Percentiles rank a stretch among this genome's conserved stretches.
These are phyloP conservation scores for Candida insectalens DNA, from an alignment of 805 yeast genomes.

Conservation along the genomic window DNA sequence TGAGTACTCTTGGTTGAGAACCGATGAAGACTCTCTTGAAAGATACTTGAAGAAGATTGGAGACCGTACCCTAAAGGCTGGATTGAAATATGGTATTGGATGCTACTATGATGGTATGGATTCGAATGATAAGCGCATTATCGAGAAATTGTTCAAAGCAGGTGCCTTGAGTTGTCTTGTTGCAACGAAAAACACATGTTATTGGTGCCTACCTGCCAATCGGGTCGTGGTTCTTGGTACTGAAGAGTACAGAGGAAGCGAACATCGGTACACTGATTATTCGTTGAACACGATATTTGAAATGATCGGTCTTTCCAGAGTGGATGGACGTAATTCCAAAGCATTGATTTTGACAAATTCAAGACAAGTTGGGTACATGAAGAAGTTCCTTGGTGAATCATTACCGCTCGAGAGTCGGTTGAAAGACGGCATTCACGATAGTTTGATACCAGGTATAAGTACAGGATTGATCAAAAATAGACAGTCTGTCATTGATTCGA, in stretches of 20 bases:
- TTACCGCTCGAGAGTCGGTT: slow-evolving; percentile 79
- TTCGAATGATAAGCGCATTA: slow-evolving; percentile 39
- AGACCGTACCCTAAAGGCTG: slow-evolving; percentile 36
- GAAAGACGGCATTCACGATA: slow-evolving; percentile 50
- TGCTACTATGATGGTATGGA: slow-evolving; percentile 49
- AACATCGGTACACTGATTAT: slow-evolving; percentile 62
- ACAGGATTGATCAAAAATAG: slow-evolving; percentile 50
- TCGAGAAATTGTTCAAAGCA: slow-evolving; percentile 40
- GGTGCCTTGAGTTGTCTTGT: slow-evolving; percentile 48
- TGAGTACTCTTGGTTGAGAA: slow-evolving; percentile 28
- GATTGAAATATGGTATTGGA: slow-evolving; percentile 55
- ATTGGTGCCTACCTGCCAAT: slow-evolving; percentile 40
- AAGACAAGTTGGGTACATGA: slow-evolving; percentile 48
- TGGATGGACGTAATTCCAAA: slow-evolving; percentile 23
- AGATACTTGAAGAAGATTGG: slow-evolving; percentile 32
- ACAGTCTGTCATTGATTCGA: slow-evolving; percentile 88
- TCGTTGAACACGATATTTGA: slow-evolving; percentile 54
- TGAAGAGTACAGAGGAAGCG: slow-evolving; percentile 59
- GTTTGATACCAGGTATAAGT: slow-evolving; percentile 65
- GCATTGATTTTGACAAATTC: slow-evolving; percentile 50
- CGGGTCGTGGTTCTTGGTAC: slow-evolving; percentile 64
- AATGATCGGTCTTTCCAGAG: slow-evolving; percentile 43
- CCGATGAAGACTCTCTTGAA: slow-evolving; percentile 29
- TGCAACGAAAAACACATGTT: slow-evolving; percentile 48
- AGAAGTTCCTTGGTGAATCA: slow-evolving; percentile 61